A percentile compares a stretch with the other conserved stretches of the same genome.
phyloP scores from a whole-genome alignment of 768 basidiomycete genomes.

The Chlorophyllum brunneum region DNA sequence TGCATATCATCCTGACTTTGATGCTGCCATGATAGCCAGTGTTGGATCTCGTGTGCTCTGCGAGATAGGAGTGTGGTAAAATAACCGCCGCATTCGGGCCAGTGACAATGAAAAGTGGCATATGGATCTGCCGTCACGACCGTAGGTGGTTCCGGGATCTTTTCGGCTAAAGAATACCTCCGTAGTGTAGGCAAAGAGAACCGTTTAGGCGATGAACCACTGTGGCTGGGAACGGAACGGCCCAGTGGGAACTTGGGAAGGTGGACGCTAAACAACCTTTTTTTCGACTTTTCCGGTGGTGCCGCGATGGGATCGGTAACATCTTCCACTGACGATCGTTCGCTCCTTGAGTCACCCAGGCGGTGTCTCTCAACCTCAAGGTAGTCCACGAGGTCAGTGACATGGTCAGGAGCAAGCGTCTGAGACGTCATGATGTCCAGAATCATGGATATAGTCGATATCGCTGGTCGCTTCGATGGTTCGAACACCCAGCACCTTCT shows the following conservation, averaged over 20 bases:
- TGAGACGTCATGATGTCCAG: background rate
- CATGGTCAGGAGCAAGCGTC: background rate
- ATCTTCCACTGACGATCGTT: too few relatives aligned
- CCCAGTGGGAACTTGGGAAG: background rate
- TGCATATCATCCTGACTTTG: too few relatives aligned
- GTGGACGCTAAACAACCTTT: background rate
- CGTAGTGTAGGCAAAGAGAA: background rate
- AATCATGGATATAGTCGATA: background rate
- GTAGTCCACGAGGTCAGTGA: background rate
- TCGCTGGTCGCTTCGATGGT: conserved; percentile 11
- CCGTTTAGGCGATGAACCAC: background rate
- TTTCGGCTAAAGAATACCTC: background rate
- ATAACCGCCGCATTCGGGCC: background rate
- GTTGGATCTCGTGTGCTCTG: background rate
- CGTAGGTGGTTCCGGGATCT: background rate
- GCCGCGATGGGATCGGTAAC: too few relatives aligned
- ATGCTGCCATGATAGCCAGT: background rate
- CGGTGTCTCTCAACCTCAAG: background rate
- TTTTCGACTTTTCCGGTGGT: too few relatives aligned
- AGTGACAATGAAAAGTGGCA: background rate
- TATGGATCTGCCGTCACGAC: background rate
- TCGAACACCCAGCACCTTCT: conserved; percentile 9
- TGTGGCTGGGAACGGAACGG: background rate
- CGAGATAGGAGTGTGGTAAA: background rate
- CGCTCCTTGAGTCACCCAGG: too few relatives aligned